phyloP scores from a whole-genome alignment of 352 stramenopile genomes.

The Phytopythium mirpurense region DNA sequence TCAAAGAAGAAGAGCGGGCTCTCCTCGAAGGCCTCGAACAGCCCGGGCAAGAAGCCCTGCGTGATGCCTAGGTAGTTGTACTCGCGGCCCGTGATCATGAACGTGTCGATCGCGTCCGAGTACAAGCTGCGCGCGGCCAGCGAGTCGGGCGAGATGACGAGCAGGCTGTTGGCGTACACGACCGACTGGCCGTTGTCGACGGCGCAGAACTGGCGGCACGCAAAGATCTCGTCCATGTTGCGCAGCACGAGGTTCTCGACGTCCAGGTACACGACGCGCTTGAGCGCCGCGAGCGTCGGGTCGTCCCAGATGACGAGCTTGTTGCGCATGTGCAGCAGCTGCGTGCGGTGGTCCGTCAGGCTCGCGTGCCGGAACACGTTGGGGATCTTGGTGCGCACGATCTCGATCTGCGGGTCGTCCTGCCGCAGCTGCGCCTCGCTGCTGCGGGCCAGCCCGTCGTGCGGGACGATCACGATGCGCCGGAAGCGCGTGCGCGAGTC shows the following conservation, averaged over 20 bases:
- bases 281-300: slow-evolving; percentile 46
- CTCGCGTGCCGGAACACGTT: slow-evolving; percentile 64
- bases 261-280: slow-evolving; percentile 74
- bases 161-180: slow-evolving; percentile 75
- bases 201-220: slow-evolving; percentile 69
- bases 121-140: slow-evolving; percentile 67
- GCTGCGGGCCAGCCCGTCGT: slow-evolving; percentile 43
- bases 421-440: slow-evolving; percentile 32
- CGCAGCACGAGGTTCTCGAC: slow-evolving; percentile 74
- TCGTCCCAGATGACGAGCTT: slow-evolving; percentile 82
- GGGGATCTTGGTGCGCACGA: slow-evolving; percentile 52
- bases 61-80: slow-evolving; percentile 84
- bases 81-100: slow-evolving; percentile 75
- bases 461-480: slow-evolving; percentile 61
- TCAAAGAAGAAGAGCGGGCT: slow-evolving; percentile 63
- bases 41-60: slow-evolving; percentile 69
- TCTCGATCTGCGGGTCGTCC: slow-evolving; percentile 63
- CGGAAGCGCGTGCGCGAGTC: slow-evolving; percentile 63
- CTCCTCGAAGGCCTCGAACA: slow-evolving; percentile 81
- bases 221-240: slow-evolving; percentile 83
- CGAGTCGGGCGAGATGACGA: slow-evolving; percentile 73
- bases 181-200: slow-evolving; percentile 80
- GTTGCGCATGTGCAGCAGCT: slow-evolving; percentile 80
- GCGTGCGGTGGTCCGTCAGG: slow-evolving; percentile 56
- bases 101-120: slow-evolving; percentile 76